A percentile compares a stretch with the other conserved stretches of the same genome.
These are phyloP conservation scores for Xylariaceae sp. DNA, from an alignment of 2,329 filamentous ascomycete genomes.

Conservation along the genomic window DNA sequence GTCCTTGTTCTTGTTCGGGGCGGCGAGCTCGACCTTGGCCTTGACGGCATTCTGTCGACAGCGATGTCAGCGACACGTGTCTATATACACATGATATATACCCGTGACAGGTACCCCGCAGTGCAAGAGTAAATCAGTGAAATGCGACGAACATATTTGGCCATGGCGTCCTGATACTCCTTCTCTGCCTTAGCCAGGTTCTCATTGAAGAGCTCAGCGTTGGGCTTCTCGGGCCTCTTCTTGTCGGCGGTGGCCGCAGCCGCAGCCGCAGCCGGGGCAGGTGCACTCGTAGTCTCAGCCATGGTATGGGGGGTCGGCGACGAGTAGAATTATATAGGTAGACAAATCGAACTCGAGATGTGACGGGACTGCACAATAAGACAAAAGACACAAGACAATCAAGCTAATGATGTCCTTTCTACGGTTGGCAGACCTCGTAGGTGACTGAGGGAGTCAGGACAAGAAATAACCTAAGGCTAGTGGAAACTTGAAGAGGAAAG, in stretches of 20 bases:
- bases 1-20: slow-evolving; percentile 68
- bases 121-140: not conserved
- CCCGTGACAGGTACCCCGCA: too few species aligned
- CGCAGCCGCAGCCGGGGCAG: slow-evolving; percentile 43
- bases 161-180: slow-evolving; percentile 72
- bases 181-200: slow-evolving; percentile 78
- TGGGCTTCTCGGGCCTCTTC: slow-evolving; percentile 67
- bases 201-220: slow-evolving; percentile 79
- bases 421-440: too few species aligned
- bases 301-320: too few species aligned
- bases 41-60: slow-evolving; percentile 69
- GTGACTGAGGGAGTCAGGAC: too few species aligned
- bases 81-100: too few species aligned
- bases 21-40: slow-evolving; percentile 78
- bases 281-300: slow-evolving; percentile 41
- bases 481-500: too few species aligned
- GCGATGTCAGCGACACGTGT: slow-evolving; percentile 16
- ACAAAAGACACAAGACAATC: slow-evolving; percentile 7
- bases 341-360: too few species aligned
- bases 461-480: too few species aligned
- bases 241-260: slow-evolving; percentile 46
- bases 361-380: not conserved
- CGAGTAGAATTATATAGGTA: not conserved
- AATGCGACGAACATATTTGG: slow-evolving; percentile 37
- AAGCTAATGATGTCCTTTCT: slow-evolving; percentile 11